Evolutionary conservation across 2,329 filamentous ascomycete species (phyloP).

Genomic region (Talaromyces sp.): DNA sequence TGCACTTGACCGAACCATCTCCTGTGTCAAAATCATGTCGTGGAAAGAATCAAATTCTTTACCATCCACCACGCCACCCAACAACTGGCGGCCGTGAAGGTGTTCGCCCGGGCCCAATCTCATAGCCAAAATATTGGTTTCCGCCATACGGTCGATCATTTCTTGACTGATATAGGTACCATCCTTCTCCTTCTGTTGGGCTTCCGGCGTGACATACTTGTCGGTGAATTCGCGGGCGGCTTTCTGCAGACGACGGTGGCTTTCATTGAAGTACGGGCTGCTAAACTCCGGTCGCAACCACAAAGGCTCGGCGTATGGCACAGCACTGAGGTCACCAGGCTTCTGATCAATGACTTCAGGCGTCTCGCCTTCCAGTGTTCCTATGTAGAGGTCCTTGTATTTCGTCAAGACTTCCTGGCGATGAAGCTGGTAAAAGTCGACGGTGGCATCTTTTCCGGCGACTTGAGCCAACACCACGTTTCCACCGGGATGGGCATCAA

Average conservation of each 20-base stretch:
- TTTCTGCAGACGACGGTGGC: constrained; percentile 64
- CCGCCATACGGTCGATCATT: constrained; percentile 75
- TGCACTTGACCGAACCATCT: constrained; percentile 66
- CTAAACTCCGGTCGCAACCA: constrained; percentile 77
- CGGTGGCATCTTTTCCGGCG: constrained; percentile 75
- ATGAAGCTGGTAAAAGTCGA: constrained; percentile 87
- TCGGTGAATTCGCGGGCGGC: constrained; percentile 73
- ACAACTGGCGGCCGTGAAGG: constrained; percentile 65
- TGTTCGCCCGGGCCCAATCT: constrained; percentile 79
- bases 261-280: constrained; percentile 75
- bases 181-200: constrained; percentile 69
- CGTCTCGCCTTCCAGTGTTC: constrained; percentile 70
- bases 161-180: constrained; percentile 67
- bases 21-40: constrained; percentile 72
- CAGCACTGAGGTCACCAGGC: constrained; percentile 67
- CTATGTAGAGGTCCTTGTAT: constrained; percentile 70
- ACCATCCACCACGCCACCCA: constrained; percentile 68
- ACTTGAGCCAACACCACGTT: constrained; percentile 75
- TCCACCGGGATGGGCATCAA: constrained; percentile 81
- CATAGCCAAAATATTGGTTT: constrained; percentile 72
- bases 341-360: constrained; percentile 67
- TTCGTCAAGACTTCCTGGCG: constrained; percentile 83
- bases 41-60: constrained; percentile 87
- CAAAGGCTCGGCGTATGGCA: constrained; percentile 80
- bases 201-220: constrained; percentile 67